These are phyloP conservation scores for Penicillium polonicum DNA, from an alignment of 2,329 filamentous ascomycete species.

Conservation along the genomic window DNA sequence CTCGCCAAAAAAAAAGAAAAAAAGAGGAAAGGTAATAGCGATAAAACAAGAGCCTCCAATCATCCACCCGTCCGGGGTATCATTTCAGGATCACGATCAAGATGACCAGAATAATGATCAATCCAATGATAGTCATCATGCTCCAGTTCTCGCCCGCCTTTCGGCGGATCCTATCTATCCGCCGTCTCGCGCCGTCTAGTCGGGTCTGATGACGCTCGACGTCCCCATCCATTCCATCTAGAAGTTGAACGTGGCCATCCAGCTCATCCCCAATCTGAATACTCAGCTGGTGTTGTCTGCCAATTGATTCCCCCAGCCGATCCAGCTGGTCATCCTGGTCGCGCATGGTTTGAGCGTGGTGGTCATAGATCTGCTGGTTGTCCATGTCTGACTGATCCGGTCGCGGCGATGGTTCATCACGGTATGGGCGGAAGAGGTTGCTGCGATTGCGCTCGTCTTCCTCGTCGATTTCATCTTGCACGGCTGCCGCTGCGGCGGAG, in stretches of 20 bases:
- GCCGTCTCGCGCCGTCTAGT: conserved; percentile 70
- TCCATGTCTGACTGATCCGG: conserved; percentile 58
- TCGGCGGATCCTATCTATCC: conserved; percentile 69
- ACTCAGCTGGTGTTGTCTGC: conserved; percentile 84
- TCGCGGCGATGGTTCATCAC: conserved; percentile 55
- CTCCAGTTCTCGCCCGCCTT: conserved; percentile 84
- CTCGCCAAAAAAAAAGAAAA: conserved; percentile 12
- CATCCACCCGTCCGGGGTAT: conserved; percentile 11
- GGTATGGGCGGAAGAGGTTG: conserved; percentile 59
- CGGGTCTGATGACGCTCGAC: conserved; percentile 78
- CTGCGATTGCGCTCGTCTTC: conserved; percentile 56
- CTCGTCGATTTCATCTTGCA: conserved; percentile 39
- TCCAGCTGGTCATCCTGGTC: conserved; percentile 96
- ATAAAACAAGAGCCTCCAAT: background rate
- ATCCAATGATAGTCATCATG: conserved; percentile 73
- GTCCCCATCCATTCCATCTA: conserved; percentile 83
- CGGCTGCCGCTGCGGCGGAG: conserved; percentile 37
- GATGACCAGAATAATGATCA: conserved; percentile 79
- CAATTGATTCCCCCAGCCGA: conserved; percentile 77
- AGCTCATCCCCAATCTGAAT: conserved; percentile 97
- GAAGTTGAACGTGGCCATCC: conserved; percentile 80
- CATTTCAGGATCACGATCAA: conserved; percentile 80
- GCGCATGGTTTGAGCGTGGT: conserved; percentile 76
- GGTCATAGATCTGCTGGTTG: conserved; percentile 83
- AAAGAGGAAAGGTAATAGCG: background rate